These are phyloP conservation scores for Collariella sp. DNA, from an alignment of 495 filamentous ascomycete genomes.

Conservation along the genomic window DNA sequence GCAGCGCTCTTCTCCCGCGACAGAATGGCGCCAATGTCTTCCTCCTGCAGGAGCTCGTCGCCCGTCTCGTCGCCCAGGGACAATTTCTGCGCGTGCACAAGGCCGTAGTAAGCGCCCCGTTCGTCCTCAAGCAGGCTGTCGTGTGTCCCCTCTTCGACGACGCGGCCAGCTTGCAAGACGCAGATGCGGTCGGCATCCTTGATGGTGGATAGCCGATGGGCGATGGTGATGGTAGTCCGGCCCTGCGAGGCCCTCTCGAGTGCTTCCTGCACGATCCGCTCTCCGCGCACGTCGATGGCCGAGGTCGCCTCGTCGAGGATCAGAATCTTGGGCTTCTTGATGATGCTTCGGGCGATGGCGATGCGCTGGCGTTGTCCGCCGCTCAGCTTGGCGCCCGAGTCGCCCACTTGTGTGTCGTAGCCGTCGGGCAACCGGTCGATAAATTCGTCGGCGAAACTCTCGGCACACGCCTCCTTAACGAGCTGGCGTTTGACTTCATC, in stretches of 20 bases:
- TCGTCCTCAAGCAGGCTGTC: constrained; percentile 49
- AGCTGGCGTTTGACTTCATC: constrained; percentile 46
- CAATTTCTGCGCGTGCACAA: constrained; percentile 46
- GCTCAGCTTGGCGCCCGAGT: constrained; percentile 41
- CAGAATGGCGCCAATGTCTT: constrained; percentile 34
- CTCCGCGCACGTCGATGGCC: constrained; percentile 64
- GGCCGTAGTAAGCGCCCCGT: constrained; percentile 44
- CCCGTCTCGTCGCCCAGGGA: constrained; percentile 28
- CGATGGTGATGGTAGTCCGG: constrained; percentile 74
- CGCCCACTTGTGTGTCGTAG: constrained; percentile 50
- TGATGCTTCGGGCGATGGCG: constrained; percentile 59
- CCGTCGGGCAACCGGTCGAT: constrained; percentile 52
- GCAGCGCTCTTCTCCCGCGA: constrained; percentile 42
- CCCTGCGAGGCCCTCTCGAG: constrained; percentile 57
- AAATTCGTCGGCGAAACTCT: constrained; percentile 52
- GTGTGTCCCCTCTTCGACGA: constrained; percentile 63
- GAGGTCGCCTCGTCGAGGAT: constrained; percentile 78
- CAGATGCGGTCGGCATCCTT: constrained; percentile 63
- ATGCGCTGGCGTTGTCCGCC: constrained; percentile 59
- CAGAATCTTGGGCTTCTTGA: constrained; percentile 68
- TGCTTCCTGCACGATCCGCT: constrained; percentile 59
- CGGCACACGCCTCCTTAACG: constrained; percentile 49
- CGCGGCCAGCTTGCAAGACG: constrained; percentile 50
- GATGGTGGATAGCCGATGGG: constrained; percentile 63
- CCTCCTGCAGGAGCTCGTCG: constrained; percentile 27